Conservation (phyloP, 2,329 filamentous ascomycete species). For the Talaromyces sp. region DNA sequence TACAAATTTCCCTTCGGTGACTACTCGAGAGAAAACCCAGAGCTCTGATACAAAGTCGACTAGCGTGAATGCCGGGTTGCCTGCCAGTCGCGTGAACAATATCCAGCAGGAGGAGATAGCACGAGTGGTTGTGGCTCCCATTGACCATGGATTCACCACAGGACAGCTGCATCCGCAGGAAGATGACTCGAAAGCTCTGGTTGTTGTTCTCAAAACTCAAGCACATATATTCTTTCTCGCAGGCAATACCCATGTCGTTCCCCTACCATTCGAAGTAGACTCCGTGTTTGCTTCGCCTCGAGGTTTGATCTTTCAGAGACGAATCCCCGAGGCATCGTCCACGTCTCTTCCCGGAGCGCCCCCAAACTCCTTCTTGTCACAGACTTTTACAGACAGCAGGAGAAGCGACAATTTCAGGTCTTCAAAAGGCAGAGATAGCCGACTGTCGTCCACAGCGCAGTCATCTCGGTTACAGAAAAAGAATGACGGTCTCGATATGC, state of each 20-base stretch:
- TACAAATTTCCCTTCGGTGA: conserved; percentile 67
- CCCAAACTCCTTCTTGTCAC: conserved; percentile 77
- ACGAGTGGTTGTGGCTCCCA: conserved; percentile 21
- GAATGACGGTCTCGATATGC: conserved; percentile 53
- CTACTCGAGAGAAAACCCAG: conserved; percentile 18
- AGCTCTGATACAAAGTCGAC: background rate
- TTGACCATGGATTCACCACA: conserved; percentile 19
- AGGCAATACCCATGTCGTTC: conserved; percentile 81
- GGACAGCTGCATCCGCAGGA: background rate
- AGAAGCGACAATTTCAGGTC: conserved; percentile 34
- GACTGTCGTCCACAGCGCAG: conserved; percentile 47
- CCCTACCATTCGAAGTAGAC: conserved; percentile 93
- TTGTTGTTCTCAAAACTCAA: conserved; percentile 88
- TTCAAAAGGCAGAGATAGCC: conserved; percentile 37
- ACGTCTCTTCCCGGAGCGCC: conserved; percentile 53
- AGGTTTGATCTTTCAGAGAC: conserved; percentile 83
- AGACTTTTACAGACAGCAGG: conserved; percentile 42
- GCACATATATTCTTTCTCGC: conserved; percentile 89
- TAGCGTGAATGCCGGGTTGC: background rate
- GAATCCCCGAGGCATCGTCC: conserved; percentile 46
- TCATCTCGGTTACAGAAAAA: conserved; percentile 55
- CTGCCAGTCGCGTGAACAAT: background rate
- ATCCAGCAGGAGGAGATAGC: background rate
- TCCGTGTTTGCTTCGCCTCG: conserved; percentile 75
- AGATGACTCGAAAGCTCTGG: conserved; percentile 59